Conservation (phyloP, 148 eudicot genomes). For the Camellia granthamiana region DNA sequence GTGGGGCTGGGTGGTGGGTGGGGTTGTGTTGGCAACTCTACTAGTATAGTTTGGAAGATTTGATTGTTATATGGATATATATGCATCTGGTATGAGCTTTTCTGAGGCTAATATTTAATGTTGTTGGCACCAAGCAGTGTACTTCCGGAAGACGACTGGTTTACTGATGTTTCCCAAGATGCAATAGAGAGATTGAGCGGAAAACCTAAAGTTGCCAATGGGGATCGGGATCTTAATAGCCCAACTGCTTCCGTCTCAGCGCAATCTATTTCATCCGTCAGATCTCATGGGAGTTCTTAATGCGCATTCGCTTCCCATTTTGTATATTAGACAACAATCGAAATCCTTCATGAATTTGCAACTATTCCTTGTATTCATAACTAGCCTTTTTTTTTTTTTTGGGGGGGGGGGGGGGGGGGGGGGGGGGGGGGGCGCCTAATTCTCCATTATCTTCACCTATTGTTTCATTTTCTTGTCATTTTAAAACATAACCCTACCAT, state of each 20-base stretch:
- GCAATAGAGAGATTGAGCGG: conserved; percentile 73
- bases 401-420: too few species aligned
- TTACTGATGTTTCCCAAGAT: conserved; percentile 72
- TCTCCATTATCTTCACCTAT: background rate
- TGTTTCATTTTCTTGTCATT: conserved; percentile 3
- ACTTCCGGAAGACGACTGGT: conserved; percentile 86
- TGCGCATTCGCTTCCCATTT: conserved; percentile 14
- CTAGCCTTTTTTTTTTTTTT: background rate
- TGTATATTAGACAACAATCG: conserved; percentile 37
- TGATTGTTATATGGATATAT: background rate
- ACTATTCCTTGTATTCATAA: conserved; percentile 22
- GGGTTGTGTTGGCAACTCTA: background rate
- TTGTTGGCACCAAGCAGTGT: conserved; percentile 33
- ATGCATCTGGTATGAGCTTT: background rate
- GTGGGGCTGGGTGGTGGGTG: too few species aligned
- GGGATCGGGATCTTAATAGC: conserved; percentile 75
- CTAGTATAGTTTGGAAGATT: background rate
- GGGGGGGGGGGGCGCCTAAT: too few species aligned
- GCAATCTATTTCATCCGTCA: conserved; percentile 76
- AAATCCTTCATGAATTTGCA: background rate
- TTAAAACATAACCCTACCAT: background rate
- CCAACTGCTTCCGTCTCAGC: conserved; percentile 97
- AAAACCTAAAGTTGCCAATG: conserved; percentile 57
- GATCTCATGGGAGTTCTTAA: conserved; percentile 90
- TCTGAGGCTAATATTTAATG: background rate